Evolutionary conservation across 495 filamentous ascomycete species (phyloP).

Genomic region (Penicillium chermesinum): DNA sequence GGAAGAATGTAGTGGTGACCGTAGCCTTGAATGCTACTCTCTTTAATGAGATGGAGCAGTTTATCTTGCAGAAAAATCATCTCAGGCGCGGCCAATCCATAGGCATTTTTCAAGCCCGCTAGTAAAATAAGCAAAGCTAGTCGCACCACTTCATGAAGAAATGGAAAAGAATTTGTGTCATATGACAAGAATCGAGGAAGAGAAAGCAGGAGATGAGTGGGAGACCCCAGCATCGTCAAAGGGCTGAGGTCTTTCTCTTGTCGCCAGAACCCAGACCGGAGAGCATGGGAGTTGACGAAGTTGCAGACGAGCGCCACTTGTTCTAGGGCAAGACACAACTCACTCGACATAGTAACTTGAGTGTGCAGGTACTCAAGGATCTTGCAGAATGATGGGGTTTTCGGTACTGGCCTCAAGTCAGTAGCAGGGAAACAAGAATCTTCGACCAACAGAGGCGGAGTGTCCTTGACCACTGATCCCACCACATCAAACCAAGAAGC

Average conservation of each 20-base stretch:
- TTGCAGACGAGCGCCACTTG: background rate
- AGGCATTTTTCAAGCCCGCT: background rate
- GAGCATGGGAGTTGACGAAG: background rate
- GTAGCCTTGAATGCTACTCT: background rate
- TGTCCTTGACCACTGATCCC: constrained; percentile 3
- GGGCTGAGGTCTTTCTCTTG: background rate
- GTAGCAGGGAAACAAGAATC: background rate
- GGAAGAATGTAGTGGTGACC: background rate
- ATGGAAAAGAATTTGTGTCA: background rate
- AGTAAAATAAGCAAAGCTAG: background rate
- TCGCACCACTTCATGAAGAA: background rate
- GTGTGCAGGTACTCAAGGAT: background rate
- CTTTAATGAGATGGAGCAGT: background rate
- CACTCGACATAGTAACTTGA: background rate
- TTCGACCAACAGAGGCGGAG: background rate
- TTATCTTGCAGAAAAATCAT: background rate
- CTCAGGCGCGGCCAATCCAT: background rate
- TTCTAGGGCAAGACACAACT: background rate
- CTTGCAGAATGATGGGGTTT: background rate
- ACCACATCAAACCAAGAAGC: constrained; percentile 7
- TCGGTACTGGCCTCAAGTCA: background rate
- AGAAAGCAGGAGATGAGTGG: background rate
- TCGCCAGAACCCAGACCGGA: background rate
- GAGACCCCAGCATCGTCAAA: background rate
- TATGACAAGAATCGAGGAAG: background rate